These are phyloP conservation scores for Sphaerulina populicola DNA, from an alignment of 2,329 filamentous ascomycete genomes.

Conservation along the genomic window DNA sequence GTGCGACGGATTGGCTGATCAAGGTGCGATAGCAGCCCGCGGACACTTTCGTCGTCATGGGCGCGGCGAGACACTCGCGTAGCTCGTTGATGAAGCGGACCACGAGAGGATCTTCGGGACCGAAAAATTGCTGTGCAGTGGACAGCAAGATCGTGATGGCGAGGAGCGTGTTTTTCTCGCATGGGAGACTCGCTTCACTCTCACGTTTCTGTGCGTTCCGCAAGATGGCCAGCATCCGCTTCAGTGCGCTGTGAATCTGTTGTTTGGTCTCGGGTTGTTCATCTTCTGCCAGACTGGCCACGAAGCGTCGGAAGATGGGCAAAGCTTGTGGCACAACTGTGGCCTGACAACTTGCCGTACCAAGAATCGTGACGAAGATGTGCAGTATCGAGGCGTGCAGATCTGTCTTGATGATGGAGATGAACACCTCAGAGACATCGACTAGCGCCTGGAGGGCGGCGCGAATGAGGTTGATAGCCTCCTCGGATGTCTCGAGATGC, in stretches of 20 bases:
- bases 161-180: conserved; percentile 87
- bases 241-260: conserved; percentile 73
- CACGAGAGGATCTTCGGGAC: conserved; percentile 66
- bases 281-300: conserved; percentile 58
- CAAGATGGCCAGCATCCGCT: conserved; percentile 73
- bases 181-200: conserved; percentile 66
- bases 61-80: conserved; percentile 71
- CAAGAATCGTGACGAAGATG: conserved; percentile 88
- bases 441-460: conserved; percentile 80
- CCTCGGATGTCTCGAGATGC: conserved; percentile 64
- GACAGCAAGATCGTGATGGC: conserved; percentile 85
- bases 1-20: conserved; percentile 65
- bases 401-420: conserved; percentile 90
- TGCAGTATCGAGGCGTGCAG: conserved; percentile 93
- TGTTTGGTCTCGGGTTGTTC: conserved; percentile 44
- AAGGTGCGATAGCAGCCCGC: conserved; percentile 83
- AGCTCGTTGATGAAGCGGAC: conserved; percentile 69
- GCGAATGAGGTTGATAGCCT: conserved; percentile 71
- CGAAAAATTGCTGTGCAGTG: conserved; percentile 54
- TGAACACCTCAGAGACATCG: conserved; percentile 91
- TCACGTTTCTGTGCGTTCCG: conserved; percentile 68
- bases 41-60: conserved; percentile 80
- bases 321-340: conserved; percentile 82
- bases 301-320: conserved; percentile 84
- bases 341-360: conserved; percentile 77